Evolutionary conservation across 495 filamentous ascomycete genomes (phyloP), one percentile per base, ranked within the genome.

Genomic region (Aspergillus saccharolyticus): DNA sequence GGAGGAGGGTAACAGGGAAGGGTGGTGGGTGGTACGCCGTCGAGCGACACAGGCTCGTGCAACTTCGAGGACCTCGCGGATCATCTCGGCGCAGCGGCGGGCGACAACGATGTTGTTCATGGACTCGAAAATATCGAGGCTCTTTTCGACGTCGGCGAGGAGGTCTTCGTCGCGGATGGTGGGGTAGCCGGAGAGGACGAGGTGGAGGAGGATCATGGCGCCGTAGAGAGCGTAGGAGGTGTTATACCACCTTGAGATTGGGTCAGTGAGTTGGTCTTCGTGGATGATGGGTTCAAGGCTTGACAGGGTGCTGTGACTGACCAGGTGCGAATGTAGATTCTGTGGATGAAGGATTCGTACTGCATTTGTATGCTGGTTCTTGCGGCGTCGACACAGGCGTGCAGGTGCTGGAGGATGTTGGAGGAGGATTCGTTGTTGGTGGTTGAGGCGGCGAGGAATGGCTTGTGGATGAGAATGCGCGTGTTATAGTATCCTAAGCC

Each of bases 241-340:
- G 33, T 65, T 69, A 43, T 66, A 69, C 66, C 66, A 69, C 66
- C 66, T 69, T 50, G 39, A 42, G 21, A 1, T 18, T 54, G 20
- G n/a, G 47, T 39, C 21, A 56, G 17, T 20, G 28, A 21, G 7
- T 30, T 17, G 5, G 12, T 28, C 17, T 49, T 19, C 16, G 2
- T 5, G 12, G 33, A 39, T 2, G 42, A 45, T 42, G 24, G 39
- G 24, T n/a, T n/a, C 25, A 28, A 3, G 25, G 25, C 25, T n/a
- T n/a, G 5, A 2, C 16, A 17, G 22, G 1, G 44, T 1, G n/a
- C n/a, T 10, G 14, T 9, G 19, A 47, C 43, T n/a, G 42, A 69
- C 63, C 66, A 69, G 1, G 66, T 69, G 0, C 66, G 66, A 18
- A 69, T 63, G 53, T 69, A 69, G 21, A 66, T 66, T 19, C 66